Base-by-base conservation (phyloP, 306 rosid genomes). In the Castanea sativa region DNA sequence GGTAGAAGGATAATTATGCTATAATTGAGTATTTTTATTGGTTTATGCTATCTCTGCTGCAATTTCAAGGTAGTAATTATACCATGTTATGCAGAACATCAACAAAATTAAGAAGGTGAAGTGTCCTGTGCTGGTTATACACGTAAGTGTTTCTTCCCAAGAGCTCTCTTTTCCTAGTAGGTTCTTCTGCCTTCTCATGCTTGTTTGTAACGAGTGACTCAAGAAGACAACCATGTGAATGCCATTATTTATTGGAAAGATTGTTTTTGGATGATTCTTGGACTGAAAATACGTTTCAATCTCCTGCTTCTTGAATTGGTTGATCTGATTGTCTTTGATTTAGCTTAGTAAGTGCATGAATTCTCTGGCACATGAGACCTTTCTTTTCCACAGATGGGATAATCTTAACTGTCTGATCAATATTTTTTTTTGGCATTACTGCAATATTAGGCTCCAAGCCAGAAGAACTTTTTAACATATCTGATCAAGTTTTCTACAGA, bases 121-220 rank as follows among this genome's bases (percentile, higher is more conserved):
- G 89, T 91, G 94, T 88, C 99, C 97, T 20, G 99, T 93, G 83
- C 92, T 96, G 32, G 98, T 96, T 67, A 96, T 96, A 82, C 99
- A 96, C 84, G 99, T 96, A 87, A 96, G 99, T 90, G 70, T 60
- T 77, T 81, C 52, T 74, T 76, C 45, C 41, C 29, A 19, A 25
- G 25, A 30, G 32, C 56, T 55, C 38, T 53, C 1, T 7, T 41
- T 79, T 65, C 71, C 58, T 30, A 61, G 30, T 55, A 27, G 20
- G 4, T 21, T 75, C 41, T 72, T 55, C 77, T 30, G 55, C 68
- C 74, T 77, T 64, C 29, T 52, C 27, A 18, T 68, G 67, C 53
- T 53, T 73, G 63, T 69, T 76, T 76, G 41, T 72, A 71, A 57
- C 25, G 32, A 23, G 49, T 12, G 23, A 57, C 61, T 78, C 10